Evolutionary conservation across 306 rosid genomes (phyloP).

Genomic region (Ormosia semicastrata): DNA sequence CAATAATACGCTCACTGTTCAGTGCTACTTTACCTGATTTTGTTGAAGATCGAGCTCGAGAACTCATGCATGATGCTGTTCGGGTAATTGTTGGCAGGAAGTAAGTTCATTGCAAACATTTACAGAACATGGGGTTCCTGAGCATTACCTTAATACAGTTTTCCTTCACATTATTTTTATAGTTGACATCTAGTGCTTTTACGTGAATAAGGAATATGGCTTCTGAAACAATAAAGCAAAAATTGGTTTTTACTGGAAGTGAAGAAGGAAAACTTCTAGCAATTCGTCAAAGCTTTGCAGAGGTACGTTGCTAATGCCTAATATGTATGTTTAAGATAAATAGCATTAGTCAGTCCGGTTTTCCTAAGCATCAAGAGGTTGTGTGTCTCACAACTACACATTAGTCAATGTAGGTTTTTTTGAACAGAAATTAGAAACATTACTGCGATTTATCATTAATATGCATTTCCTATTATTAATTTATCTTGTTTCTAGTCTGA

Average conservation of each 20-base stretch:
- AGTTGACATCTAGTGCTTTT: slow-evolving; percentile 20
- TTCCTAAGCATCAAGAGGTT: slow-evolving; percentile 8
- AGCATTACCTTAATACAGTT: slow-evolving; percentile 4
- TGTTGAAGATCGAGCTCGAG: slow-evolving; percentile 91
- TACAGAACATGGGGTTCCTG: not conserved
- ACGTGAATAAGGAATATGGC: slow-evolving; percentile 79
- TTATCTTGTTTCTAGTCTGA: not conserved
- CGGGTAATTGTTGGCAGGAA: slow-evolving; percentile 92
- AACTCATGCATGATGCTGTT: slow-evolving; percentile 96
- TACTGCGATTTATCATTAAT: not conserved
- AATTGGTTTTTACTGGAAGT: slow-evolving; percentile 82
- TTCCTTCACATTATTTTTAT: not conserved
- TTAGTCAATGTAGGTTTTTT: not conserved
- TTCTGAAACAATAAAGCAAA: slow-evolving; percentile 81
- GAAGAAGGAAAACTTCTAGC: slow-evolving; percentile 94
- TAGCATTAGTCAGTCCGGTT: not conserved
- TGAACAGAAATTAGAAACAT: not conserved
- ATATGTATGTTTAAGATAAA: not conserved
- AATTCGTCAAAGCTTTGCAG: slow-evolving; percentile 87
- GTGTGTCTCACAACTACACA: not conserved
- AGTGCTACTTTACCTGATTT: slow-evolving; percentile 96
- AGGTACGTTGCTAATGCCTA: slow-evolving; percentile 47
- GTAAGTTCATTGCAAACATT: slow-evolving; percentile 49
- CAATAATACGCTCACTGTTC: slow-evolving; percentile 77
- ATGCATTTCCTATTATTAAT: not conserved